Evolutionary conservation across 116 monocot species (phyloP), one percentile per base, ranked within the genome.

Genomic region (Iris pallida): DNA sequence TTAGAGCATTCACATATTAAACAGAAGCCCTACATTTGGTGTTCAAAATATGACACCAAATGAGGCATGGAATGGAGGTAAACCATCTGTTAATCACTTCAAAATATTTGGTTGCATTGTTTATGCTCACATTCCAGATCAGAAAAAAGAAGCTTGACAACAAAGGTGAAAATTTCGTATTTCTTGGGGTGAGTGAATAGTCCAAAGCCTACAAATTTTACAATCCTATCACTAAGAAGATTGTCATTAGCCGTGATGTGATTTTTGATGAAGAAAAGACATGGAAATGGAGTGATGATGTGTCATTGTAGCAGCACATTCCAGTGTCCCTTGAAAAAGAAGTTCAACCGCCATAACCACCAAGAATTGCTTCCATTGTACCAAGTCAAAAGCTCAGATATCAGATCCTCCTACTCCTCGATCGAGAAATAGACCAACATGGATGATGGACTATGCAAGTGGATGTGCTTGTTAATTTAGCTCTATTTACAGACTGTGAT

Each of bases 121-220:
- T 15, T 7, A 56, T 56, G 56, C 7, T 15, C 56, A 56, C 17
- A 16, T 56, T 56, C 4, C 56, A 56, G 56, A 56, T 56, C 16
- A 56, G 5, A 56, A 56, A 56, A 56, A 56, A 56, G 56, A 56
- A 56, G 1, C 56, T 56, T 56, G 56, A 56, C 17, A 5, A 56
- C 6, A 15, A 56, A 16, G 12, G n/a, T 15, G 0, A 13, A 56
- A 56, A 56, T 0, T 56, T 4, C n/a, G 1, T 56, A 15, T 56
- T 16, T 56, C 17, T 30, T 30, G 30, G 30, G 3, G 56, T 16
- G 6, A 56, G 16, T n/a, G 56, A 56, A 56, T 1, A 13, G 6
- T 56, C 56, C 4, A 56, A 56, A 56, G 56, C 56, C 1, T 56
- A 56, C 5, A 56, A 56, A 15, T 56, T 56, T 1, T 56, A 15